Base-by-base conservation (phyloP, 139 green algal genomes). In the Tetradesmus lagerheimii region DNA sequence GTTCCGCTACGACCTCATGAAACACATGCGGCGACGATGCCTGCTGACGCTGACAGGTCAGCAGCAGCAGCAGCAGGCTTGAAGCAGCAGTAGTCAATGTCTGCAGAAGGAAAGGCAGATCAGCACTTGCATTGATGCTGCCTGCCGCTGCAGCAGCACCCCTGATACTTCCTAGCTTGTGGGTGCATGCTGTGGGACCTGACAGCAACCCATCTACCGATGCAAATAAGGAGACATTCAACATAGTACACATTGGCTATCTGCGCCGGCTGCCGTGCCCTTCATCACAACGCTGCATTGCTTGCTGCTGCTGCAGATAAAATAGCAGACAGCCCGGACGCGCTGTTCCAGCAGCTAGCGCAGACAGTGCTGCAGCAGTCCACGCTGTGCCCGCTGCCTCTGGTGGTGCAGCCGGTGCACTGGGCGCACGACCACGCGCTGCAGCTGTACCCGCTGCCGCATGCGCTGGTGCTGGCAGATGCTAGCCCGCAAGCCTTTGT, bases 361-460 rank as follows among this genome's bases (percentile, higher is more conserved):
- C 91, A 93, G 41, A 99, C 97, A 45, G 83, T 99, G 71, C 92
- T 99, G 91, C 97, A 99, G 94, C 97, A 99, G 92, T 92, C 83
- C 18, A 96, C 99, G 92, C 94, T 99, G 85, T 97, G 95, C 88
- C 97, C 97, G 1, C 90, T 99, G 75, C 97, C 97, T 0, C 91
- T 99, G 64, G 93, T 95, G 37, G 91, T 89, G 23, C 96, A 98
- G 93, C 96, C 96, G 0, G 89, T 98, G 27, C 95, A 95, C 88
- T 98, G 95, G 94, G 85, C 96, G 79, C 89, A 93, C 34, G 96
- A 98, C 90, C 92, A 96, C 14, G 95, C 96, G 0, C 91, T 99
- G 90, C 91, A 84, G 4, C 93, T 98, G 23, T 99, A 99, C 92
- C 97, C 97, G 27, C 88, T 96, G 79, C 97, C 97, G 1, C 92